A percentile compares a stretch with the other conserved stretches of the same genome.
These are phyloP conservation scores for Linum usitatissimum DNA, from an alignment of 345 rosid species.

Conservation along the genomic window DNA sequence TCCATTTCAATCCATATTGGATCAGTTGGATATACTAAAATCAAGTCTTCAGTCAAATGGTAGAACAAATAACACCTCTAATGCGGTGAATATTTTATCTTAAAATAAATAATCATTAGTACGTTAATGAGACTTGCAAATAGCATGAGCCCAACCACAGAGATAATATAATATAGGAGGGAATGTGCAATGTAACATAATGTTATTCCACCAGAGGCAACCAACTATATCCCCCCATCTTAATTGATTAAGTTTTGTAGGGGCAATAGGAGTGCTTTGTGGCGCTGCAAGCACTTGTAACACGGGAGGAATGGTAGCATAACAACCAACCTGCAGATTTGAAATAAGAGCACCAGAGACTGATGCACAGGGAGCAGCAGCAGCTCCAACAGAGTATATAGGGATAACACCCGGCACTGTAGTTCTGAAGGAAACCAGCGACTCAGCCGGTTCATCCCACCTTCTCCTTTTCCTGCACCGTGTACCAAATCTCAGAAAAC, in stretches of 20 bases:
- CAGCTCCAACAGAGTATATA: constrained; percentile 30
- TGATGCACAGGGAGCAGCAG: constrained; percentile 21
- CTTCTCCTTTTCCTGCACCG: constrained; percentile 66
- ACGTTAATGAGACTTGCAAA: not conserved
- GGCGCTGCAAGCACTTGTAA: constrained; percentile 20
- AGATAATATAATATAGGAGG: too few species aligned
- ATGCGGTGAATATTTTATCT: too few species aligned
- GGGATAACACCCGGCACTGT: constrained; percentile 24
- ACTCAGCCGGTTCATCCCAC: constrained; percentile 94
- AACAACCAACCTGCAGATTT: constrained; percentile 19
- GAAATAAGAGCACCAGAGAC: constrained; percentile 26
- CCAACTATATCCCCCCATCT: constrained; percentile 8
- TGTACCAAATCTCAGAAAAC: not conserved
- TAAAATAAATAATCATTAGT: too few species aligned
- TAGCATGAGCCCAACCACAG: too few species aligned
- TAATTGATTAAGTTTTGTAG: constrained; percentile 40
- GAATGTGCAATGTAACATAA: too few species aligned
- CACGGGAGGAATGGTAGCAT: constrained; percentile 17
- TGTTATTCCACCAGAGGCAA: too few species aligned
- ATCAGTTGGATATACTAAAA: too few species aligned
- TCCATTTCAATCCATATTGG: not conserved
- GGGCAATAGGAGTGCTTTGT: constrained; percentile 20
- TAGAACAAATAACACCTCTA: not conserved
- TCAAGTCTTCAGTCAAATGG: too few species aligned
- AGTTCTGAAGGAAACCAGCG: constrained; percentile 37